A percentile compares a stretch with the other conserved stretches of the same genome.
These are phyloP conservation scores for Penicillium crustosum DNA, from an alignment of 2,329 filamentous ascomycete genomes.

Conservation along the genomic window DNA sequence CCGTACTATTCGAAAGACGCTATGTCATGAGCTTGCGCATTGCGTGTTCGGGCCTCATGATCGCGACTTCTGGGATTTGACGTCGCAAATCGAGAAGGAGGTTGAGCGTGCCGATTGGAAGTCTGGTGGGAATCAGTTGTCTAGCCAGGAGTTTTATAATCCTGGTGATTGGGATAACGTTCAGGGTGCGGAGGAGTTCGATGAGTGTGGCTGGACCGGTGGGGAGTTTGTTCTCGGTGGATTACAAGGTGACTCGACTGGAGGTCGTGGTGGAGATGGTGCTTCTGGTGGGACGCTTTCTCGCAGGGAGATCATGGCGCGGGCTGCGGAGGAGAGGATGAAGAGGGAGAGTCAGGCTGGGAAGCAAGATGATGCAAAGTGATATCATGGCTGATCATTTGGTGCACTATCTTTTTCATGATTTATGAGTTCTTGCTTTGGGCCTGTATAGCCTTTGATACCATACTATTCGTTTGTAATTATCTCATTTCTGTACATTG, in stretches of 20 bases:
- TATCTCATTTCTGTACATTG: background rate
- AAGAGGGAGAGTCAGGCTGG: constrained; percentile 50
- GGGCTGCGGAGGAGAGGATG: constrained; percentile 68
- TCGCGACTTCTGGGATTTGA: constrained; percentile 84
- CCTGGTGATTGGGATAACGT: constrained; percentile 55
- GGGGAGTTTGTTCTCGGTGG: constrained; percentile 74
- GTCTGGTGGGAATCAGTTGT: constrained; percentile 65
- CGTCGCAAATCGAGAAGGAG: constrained; percentile 81
- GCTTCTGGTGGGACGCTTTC: constrained; percentile 47
- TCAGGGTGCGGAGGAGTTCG: constrained; percentile 54
- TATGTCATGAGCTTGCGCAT: constrained; percentile 94
- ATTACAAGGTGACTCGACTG: constrained; percentile 45
- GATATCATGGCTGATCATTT: constrained; percentile 4
- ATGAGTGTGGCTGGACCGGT: constrained; percentile 74
- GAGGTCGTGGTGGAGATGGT: constrained; percentile 29
- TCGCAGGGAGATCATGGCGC: constrained; percentile 72
- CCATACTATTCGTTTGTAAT: background rate
- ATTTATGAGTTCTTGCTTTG: constrained; percentile 3
- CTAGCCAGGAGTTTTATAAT: constrained; percentile 59
- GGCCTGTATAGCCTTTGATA: background rate
- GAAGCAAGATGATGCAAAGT: constrained; percentile 27
- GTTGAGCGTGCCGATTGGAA: constrained; percentile 79
- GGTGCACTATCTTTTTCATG: constrained; percentile 3
- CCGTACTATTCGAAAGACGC: constrained; percentile 81
- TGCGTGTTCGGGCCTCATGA: constrained; percentile 87